phyloP scores from a whole-genome alignment of 306 rosid species.

The Bauhinia variegata region DNA sequence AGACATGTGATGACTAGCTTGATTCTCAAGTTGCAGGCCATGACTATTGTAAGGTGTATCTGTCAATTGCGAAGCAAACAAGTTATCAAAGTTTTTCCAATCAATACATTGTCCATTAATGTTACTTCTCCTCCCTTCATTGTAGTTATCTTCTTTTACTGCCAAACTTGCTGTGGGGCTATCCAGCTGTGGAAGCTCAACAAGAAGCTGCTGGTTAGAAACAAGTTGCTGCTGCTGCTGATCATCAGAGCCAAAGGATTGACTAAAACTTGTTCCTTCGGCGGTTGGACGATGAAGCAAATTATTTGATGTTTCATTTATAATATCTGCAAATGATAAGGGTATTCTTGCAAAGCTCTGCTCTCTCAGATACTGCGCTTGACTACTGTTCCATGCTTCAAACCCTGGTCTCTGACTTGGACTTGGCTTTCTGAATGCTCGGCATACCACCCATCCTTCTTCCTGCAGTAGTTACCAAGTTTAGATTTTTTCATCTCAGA shows the following conservation, averaged over 20 bases:
- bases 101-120: constrained; percentile 46
- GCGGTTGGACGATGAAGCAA: constrained; percentile 38
- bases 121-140: constrained; percentile 40
- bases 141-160: constrained; percentile 42
- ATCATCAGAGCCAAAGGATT: constrained; percentile 32
- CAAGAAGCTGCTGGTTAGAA: constrained; percentile 47
- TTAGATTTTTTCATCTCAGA: constrained; percentile 12
- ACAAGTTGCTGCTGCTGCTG: constrained; percentile 41
- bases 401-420: constrained; percentile 72
- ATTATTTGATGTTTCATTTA: constrained; percentile 18
- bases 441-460: constrained; percentile 97
- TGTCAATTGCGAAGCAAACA: constrained; percentile 50
- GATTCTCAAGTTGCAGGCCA: constrained; percentile 37
- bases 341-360: constrained; percentile 46
- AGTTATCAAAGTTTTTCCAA: constrained; percentile 67
- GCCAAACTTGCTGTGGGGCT: constrained; percentile 61
- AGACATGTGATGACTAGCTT: constrained; percentile 23
- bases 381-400: constrained; percentile 63
- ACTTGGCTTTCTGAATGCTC: constrained; percentile 80
- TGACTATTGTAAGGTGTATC: constrained; percentile 38
- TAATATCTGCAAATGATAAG: constrained; percentile 49
- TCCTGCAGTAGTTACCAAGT: constrained; percentile 52
- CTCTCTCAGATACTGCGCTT: constrained; percentile 53
- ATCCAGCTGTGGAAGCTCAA: constrained; percentile 66
- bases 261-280: constrained; percentile 49